A percentile compares a stretch with the other conserved stretches of the same genome.
These are phyloP conservation scores for Sporothrix luriei DNA, from an alignment of 2,329 filamentous ascomycete genomes.

Conservation along the genomic window DNA sequence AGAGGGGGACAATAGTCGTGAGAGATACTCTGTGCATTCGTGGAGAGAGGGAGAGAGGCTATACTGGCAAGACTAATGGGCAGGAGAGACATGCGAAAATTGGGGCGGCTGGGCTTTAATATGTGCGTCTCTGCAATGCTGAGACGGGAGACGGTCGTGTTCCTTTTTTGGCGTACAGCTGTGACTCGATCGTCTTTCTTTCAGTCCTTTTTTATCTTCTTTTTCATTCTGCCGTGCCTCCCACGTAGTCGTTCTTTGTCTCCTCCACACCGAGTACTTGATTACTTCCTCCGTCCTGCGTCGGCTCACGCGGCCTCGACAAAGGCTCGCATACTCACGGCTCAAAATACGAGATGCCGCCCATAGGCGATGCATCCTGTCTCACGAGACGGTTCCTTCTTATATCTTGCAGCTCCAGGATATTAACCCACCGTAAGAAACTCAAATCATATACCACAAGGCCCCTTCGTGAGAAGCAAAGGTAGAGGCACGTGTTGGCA, in stretches of 20 bases:
- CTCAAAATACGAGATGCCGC: not conserved
- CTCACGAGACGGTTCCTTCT: constrained; percentile 5
- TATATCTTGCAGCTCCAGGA: not conserved
- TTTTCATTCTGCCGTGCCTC: not conserved
- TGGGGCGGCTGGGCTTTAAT: constrained; percentile 32
- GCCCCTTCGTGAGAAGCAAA: not conserved
- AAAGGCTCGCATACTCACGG: not conserved
- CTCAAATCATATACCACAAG: not conserved
- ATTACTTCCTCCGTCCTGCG: constrained; percentile 4
- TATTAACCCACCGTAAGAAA: not conserved
- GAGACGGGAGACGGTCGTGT: constrained; percentile 1
- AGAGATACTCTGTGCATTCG: not conserved
- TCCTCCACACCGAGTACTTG: not conserved
- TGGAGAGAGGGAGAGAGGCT: not conserved
- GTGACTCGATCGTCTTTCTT: not conserved
- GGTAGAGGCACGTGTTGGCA: constrained; percentile 9
- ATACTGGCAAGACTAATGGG: not conserved
- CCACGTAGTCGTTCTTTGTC: not conserved
- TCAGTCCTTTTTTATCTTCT: not conserved
- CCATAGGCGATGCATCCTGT: not conserved
- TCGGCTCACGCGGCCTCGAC: not conserved
- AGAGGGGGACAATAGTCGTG: not conserved
- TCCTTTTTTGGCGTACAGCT: constrained; percentile 12
- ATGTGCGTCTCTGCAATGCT: constrained; percentile 32
- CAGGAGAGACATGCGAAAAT: constrained; percentile 21